Conservation (phyloP, 1,284 basidiomycete genomes). For the Heterobasidion parviporum region DNA sequence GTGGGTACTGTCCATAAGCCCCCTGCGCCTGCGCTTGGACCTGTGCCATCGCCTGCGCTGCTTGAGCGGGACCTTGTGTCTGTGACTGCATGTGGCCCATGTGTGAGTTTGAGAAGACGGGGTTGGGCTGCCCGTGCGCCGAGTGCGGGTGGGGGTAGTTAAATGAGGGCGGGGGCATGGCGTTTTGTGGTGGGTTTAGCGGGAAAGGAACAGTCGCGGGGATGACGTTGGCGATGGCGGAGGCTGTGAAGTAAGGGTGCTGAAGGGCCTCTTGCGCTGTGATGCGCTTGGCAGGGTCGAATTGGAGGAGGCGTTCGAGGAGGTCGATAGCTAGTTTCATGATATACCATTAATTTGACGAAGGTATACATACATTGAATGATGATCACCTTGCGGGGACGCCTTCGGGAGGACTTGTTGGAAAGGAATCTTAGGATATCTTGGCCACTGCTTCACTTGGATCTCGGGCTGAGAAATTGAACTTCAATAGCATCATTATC, state of each 20-base stretch:
- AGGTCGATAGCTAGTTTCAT: slow-evolving; percentile 74
- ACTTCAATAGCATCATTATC: not conserved
- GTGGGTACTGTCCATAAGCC: slow-evolving; percentile 16
- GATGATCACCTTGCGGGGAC: slow-evolving; percentile 66
- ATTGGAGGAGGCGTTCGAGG: slow-evolving; percentile 92
- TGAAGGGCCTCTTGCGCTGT: slow-evolving; percentile 88
- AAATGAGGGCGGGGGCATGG: slow-evolving; percentile 63
- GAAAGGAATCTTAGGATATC: slow-evolving; percentile 88
- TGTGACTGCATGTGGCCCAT: slow-evolving; percentile 22
- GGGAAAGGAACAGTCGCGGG: slow-evolving; percentile 25
- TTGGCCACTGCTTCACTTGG: slow-evolving; percentile 79
- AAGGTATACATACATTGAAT: not conserved
- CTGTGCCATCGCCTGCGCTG: slow-evolving; percentile 20
- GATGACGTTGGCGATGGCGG: slow-evolving; percentile 25
- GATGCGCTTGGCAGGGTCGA: slow-evolving; percentile 90
- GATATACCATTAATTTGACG: slow-evolving; percentile 2
- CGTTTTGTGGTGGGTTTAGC: slow-evolving; percentile 38
- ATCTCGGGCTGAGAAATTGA: slow-evolving; percentile 72
- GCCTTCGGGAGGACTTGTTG: slow-evolving; percentile 89
- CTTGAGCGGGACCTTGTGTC: slow-evolving; percentile 17
- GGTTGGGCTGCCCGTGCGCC: slow-evolving; percentile 33
- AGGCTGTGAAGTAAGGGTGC: slow-evolving; percentile 87
- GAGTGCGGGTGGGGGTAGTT: slow-evolving; percentile 52
- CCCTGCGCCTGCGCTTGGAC: slow-evolving; percentile 13
- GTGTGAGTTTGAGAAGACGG: slow-evolving; percentile 25